These are phyloP conservation scores for Mortierella sp. DNA, from an alignment of 371 early-diverging fungal species.

Conservation along the genomic window DNA sequence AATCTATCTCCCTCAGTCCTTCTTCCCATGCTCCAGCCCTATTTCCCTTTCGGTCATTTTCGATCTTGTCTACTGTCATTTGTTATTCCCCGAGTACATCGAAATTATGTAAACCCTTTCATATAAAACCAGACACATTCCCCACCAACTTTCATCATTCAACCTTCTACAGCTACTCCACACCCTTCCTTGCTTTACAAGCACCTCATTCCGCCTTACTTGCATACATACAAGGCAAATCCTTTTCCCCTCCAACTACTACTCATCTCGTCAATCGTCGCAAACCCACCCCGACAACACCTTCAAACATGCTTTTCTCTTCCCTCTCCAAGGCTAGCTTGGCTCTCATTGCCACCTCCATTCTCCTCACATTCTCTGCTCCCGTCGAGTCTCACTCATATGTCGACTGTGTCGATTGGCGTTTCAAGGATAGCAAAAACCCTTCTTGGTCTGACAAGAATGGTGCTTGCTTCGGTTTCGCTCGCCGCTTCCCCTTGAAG, in stretches of 20 bases:
- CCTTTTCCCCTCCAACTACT: not conserved
- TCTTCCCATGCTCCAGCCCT: too few relatives aligned
- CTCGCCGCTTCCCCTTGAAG: slow-evolving; percentile 51
- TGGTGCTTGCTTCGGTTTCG: slow-evolving; percentile 46
- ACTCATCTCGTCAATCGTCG: too few relatives aligned
- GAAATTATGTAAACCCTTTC: too few relatives aligned
- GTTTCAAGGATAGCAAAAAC: slow-evolving; percentile 39
- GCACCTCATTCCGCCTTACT: slow-evolving; percentile 16
- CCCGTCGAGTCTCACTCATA: slow-evolving; percentile 47
- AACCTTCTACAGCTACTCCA: not conserved
- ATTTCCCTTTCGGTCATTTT: too few relatives aligned
- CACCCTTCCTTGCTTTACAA: slow-evolving; percentile 14
- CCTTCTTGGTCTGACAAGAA: slow-evolving; percentile 44
- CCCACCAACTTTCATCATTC: not conserved
- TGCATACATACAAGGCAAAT: slow-evolving; percentile 6
- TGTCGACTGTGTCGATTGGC: slow-evolving; percentile 53
- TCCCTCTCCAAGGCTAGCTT: slow-evolving; percentile 43
- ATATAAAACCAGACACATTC: too few relatives aligned
- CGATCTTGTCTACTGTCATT: too few relatives aligned
- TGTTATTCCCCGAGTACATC: too few relatives aligned
- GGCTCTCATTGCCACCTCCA: slow-evolving; percentile 36
- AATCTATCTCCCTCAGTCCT: too few relatives aligned
- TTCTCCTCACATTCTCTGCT: slow-evolving; percentile 23
- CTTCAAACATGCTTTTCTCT: slow-evolving; percentile 32
- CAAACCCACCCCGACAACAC: not conserved